These are phyloP conservation scores for Noccaea caerulescens DNA, from an alignment of 345 rosid genomes.

Conservation along the genomic window DNA sequence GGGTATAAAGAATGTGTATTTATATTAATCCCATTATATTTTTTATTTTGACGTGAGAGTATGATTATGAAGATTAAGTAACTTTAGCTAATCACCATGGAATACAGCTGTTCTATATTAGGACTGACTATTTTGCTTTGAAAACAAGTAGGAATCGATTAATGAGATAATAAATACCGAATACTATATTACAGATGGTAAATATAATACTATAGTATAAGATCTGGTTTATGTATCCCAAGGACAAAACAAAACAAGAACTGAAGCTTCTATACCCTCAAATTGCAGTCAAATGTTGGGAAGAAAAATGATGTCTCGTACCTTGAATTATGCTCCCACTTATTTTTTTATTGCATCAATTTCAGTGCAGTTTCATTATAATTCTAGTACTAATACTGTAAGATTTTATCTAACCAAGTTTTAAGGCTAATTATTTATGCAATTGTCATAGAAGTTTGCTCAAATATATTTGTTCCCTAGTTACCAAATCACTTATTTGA, in stretches of 20 bases:
- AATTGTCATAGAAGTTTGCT: constrained; percentile 23
- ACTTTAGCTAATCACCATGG: constrained; percentile 27
- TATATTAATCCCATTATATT: neutral
- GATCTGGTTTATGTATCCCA: constrained; percentile 47
- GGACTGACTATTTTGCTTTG: constrained; percentile 36
- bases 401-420: neutral
- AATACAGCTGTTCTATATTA: constrained; percentile 38
- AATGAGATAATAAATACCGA: constrained; percentile 26
- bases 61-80: constrained; percentile 34
- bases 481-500: constrained; percentile 4
- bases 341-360: constrained; percentile 44
- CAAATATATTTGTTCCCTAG: neutral
- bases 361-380: constrained; percentile 42
- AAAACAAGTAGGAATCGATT: constrained; percentile 33
- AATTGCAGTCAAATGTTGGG: constrained; percentile 52
- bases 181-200: constrained; percentile 23
- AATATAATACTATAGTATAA: constrained; percentile 21
- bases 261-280: constrained; percentile 51
- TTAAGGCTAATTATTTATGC: constrained; percentile 3
- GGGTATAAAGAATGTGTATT: neutral
- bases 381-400: neutral
- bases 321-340: constrained; percentile 47
- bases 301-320: constrained; percentile 47
- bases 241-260: constrained; percentile 50
- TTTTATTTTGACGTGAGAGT: constrained; percentile 16